These are phyloP conservation scores for Aurinia saxatilis DNA, from an alignment of 345 rosid species.

Conservation along the genomic window DNA sequence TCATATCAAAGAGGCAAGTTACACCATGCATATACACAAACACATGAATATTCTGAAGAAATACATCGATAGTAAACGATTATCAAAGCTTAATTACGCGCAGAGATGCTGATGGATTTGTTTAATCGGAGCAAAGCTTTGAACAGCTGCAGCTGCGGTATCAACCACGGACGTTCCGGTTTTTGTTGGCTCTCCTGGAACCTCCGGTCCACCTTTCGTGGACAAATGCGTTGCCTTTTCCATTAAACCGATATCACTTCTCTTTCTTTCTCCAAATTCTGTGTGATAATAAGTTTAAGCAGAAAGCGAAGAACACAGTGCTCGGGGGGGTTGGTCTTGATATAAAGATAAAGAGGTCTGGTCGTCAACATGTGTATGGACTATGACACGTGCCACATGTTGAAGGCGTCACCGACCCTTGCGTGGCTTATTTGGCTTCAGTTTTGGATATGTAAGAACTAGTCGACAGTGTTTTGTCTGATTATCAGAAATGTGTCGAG, in stretches of 20 bases:
- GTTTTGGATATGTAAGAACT: not conserved
- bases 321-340: constrained; percentile 1
- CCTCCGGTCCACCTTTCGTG: constrained; percentile 35
- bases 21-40: too few relatives aligned
- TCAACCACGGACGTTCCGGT: constrained; percentile 49
- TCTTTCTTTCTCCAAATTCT: not conserved
- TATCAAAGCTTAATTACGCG: constrained; percentile 40
- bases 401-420: constrained; percentile 2
- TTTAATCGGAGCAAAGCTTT: constrained; percentile 52
- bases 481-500: constrained; percentile 1
- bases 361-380: constrained; percentile 5
- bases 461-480: not conserved
- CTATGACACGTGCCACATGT: constrained; percentile 1
- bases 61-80: not conserved
- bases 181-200: constrained; percentile 57
- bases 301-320: not conserved
- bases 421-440: constrained; percentile 20
- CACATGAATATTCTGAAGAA: too few relatives aligned
- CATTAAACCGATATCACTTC: constrained; percentile 2
- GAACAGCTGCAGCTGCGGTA: constrained; percentile 53
- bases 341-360: not conserved
- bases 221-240: constrained; percentile 16
- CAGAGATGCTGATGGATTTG: constrained; percentile 83
- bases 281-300: not conserved
- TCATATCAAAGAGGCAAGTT: not conserved